Evolutionary conservation across 2,329 filamentous ascomycete species (phyloP).

Genomic region (Bipolaris cookei): DNA sequence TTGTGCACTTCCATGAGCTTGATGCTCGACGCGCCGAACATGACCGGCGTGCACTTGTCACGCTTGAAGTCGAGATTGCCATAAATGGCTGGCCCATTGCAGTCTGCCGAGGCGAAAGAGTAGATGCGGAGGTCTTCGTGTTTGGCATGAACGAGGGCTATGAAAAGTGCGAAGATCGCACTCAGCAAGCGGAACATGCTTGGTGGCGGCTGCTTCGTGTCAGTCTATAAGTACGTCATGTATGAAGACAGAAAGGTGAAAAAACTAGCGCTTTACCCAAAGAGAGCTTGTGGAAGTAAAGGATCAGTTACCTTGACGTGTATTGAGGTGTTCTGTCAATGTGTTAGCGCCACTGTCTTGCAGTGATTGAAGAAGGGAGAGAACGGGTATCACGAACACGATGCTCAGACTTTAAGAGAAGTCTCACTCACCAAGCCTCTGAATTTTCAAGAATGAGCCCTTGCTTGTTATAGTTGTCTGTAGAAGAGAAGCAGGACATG

Average conservation of each 20-base stretch:
- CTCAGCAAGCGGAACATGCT: slow-evolving; percentile 20
- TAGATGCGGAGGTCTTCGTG: slow-evolving; percentile 24
- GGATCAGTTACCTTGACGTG: too few species aligned
- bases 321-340: too few species aligned
- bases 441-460: too few species aligned
- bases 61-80: slow-evolving; percentile 27
- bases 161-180: slow-evolving; percentile 23
- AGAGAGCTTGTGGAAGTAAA: neutral
- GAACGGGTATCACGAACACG: too few species aligned
- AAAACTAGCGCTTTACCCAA: neutral
- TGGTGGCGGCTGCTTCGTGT: slow-evolving; percentile 3
- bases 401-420: too few species aligned
- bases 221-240: neutral
- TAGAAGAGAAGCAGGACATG: too few species aligned
- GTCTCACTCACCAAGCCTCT: too few species aligned
- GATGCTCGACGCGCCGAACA: slow-evolving; percentile 24
- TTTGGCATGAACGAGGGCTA: slow-evolving; percentile 20
- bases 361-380: too few species aligned
- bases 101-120: slow-evolving; percentile 23
- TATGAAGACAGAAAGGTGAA: neutral
- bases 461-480: too few species aligned
- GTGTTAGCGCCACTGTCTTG: too few species aligned
- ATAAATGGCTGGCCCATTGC: slow-evolving; percentile 21
- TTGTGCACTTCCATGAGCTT: slow-evolving; percentile 18
- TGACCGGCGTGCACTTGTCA: slow-evolving; percentile 26